Base-by-base conservation (phyloP, 2,329 filamentous ascomycete genomes). In the Arthroderma uncinatum region DNA sequence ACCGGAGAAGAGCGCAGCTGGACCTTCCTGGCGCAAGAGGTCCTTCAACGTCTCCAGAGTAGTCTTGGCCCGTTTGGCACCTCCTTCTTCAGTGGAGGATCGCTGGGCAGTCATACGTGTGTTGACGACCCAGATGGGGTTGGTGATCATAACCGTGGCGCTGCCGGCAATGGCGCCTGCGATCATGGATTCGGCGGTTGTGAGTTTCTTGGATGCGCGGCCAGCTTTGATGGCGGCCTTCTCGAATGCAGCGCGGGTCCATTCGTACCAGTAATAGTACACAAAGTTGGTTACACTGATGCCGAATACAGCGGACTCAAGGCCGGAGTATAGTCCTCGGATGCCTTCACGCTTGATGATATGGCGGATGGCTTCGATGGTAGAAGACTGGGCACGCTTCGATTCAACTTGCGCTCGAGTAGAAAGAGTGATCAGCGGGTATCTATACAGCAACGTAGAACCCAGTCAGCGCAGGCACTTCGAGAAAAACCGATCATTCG, bases 181-280 rank as follows among this genome's bases (percentile, higher is more conserved):
- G 59, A 95, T 85, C 86, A 98, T 98, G 64, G 86, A 87, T 77
- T 98, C 92, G 64, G 92, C 73, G 0, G 93, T 95, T 16, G 89
- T 93, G 70, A 98, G 85, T 71, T 90, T 91, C 74, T 83, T 86
- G 61, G 81, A 84, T 58, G 84, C 81, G 62, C 89, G 84, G 34
- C 87, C 87, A 56, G 87, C 78, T 66, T 82, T 84, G 58, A 79
- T 71, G 48, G 90, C 89, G 8, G 89, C 87, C 62, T 80, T 76
- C 62, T 77, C 89, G 76, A 97, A 96, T 70, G 86, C 86, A 54
- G 86, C 80, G 59, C 91, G 85, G 61, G 90, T 93, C 88, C 89
- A 98, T 77, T 98, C 93, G 74, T 97, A 98, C 92, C 82, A 98
- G 79, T 97, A 98, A 77, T 98, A 98, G 80, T 98, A 98, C 52